Percentiles rank a stretch among this genome's conserved stretches.
Conservation (phyloP, 306 rosid genomes). For the Pueraria montana region DNA sequence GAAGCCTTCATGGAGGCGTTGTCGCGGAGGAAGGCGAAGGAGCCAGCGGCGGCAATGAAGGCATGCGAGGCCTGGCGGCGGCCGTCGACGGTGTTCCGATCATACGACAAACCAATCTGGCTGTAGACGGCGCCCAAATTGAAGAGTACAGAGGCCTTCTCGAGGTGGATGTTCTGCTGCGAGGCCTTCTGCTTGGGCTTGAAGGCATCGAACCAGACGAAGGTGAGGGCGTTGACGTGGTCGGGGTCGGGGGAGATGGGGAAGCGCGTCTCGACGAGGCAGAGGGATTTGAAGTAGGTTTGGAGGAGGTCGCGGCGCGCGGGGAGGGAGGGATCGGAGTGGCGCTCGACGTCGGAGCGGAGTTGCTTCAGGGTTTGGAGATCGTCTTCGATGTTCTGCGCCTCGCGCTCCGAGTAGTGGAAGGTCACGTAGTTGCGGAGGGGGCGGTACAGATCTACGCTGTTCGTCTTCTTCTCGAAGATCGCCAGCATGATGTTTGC, state of each 20-base stretch:
- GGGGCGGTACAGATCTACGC: constrained; percentile 81
- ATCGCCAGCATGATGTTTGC: constrained; percentile 88
- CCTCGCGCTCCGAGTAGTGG: constrained; percentile 98
- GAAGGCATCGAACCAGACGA: constrained; percentile 93
- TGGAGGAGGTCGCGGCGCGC: constrained; percentile 91
- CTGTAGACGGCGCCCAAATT: constrained; percentile 91
- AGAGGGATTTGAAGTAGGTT: constrained; percentile 80
- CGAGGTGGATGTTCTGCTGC: constrained; percentile 95
- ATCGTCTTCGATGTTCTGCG: constrained; percentile 93
- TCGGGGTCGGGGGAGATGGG: constrained; percentile 91
- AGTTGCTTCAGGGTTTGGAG: constrained; percentile 88
- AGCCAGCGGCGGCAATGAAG: constrained; percentile 86
- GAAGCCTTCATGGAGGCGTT: constrained; percentile 85
- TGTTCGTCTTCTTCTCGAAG: constrained; percentile 87
- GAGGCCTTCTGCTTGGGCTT: constrained; percentile 86
- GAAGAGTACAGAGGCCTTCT: constrained; percentile 88
- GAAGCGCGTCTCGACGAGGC: constrained; percentile 93
- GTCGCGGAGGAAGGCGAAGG: constrained; percentile 78
- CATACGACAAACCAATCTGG: constrained; percentile 87
- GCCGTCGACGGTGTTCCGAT: constrained; percentile 85
- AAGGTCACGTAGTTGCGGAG: constrained; percentile 88
- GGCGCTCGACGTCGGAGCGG: constrained; percentile 88
- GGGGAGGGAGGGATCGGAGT: constrained; percentile 84
- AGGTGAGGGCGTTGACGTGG: constrained; percentile 80
- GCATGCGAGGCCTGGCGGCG: constrained; percentile 85